These are phyloP conservation scores for Haberlea rhodopensis DNA, from an alignment of 257 asterid species.

Conservation along the genomic window DNA sequence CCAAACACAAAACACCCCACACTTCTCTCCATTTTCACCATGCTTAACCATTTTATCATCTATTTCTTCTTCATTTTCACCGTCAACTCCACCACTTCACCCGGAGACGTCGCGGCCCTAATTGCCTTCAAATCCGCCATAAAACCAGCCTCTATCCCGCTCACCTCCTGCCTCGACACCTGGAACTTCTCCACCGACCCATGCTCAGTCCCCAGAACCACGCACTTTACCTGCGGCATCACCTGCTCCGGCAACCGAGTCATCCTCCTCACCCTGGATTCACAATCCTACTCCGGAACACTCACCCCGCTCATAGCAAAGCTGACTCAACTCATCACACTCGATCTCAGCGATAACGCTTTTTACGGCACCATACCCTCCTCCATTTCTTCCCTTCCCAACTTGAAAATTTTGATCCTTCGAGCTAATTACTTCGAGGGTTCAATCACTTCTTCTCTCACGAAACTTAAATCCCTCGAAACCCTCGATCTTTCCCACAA, in stretches of 20 bases:
- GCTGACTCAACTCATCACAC: conserved; percentile 62
- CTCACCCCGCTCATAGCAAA: conserved; percentile 63
- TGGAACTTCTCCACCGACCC: conserved; percentile 93
- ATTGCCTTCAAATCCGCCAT: conserved; percentile 69
- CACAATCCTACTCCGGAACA: conserved; percentile 66
- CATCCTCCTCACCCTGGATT: conserved; percentile 78
- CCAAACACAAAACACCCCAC: too few species aligned
- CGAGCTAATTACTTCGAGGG: conserved; percentile 81
- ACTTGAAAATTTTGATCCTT: conserved; percentile 52
- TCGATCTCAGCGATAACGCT: conserved; percentile 64
- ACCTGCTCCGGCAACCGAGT: conserved; percentile 66
- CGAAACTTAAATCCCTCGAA: conserved; percentile 43
- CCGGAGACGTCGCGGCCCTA: conserved; percentile 62
- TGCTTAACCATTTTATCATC: conserved; percentile 27
- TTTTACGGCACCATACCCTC: conserved; percentile 71
- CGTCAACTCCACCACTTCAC: conserved; percentile 38
- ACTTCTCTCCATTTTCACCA: conserved; percentile 25
- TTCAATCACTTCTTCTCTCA: conserved; percentile 54
- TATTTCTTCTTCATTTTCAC: conserved; percentile 23
- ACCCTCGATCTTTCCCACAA: conserved; percentile 65
- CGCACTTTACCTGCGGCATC: conserved; percentile 77
- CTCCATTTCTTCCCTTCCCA: conserved; percentile 44
- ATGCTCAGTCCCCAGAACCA: conserved; percentile 67
- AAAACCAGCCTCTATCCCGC: conserved; percentile 53
- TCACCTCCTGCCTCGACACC: conserved; percentile 76